phyloP scores from a whole-genome alignment of 352 stramenopile genomes.

The Aphanomyces astaci region DNA sequence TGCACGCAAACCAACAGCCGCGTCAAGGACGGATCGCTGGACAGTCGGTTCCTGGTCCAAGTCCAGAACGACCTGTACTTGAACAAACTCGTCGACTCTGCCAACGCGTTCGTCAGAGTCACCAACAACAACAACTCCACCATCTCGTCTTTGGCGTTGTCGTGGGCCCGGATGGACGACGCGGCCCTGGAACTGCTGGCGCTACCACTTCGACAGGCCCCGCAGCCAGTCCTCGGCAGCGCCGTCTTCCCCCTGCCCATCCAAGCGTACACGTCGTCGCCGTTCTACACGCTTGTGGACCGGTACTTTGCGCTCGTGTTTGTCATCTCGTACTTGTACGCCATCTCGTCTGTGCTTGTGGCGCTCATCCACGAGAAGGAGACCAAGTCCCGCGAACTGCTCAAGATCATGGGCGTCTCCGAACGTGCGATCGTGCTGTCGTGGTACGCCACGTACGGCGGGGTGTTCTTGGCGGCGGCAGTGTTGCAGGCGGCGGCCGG shows the following conservation, averaged over 20 bases:
- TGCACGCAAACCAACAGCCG: constrained; percentile 1
- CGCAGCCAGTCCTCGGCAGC: constrained; percentile 32
- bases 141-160: too few relatives aligned
- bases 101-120: too few relatives aligned
- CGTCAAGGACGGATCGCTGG: too few relatives aligned
- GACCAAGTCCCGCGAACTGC: constrained; percentile 60
- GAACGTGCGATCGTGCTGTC: constrained; percentile 41
- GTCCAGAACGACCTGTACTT: not conserved
- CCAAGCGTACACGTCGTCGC: constrained; percentile 39
- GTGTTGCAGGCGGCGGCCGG: constrained; percentile 41
- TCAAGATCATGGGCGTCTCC: constrained; percentile 87
- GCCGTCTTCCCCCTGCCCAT: constrained; percentile 30
- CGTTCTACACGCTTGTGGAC: constrained; percentile 73
- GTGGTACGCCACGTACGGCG: constrained; percentile 77
- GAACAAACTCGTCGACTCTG: not conserved
- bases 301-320: constrained; percentile 33
- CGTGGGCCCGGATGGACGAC: too few relatives aligned
- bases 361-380: constrained; percentile 37
- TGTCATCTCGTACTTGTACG: constrained; percentile 36
- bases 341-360: constrained; percentile 69
- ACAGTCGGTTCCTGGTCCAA: constrained; percentile 1
- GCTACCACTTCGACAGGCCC: constrained; percentile 25
- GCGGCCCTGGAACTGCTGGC: too few relatives aligned
- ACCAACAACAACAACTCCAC: too few relatives aligned
- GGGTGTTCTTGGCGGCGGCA: constrained; percentile 40